Evolutionary conservation across 2,329 filamentous ascomycete genomes (phyloP), one percentile per base, ranked within the genome.

Genomic region (Monosporascus sp.): DNA sequence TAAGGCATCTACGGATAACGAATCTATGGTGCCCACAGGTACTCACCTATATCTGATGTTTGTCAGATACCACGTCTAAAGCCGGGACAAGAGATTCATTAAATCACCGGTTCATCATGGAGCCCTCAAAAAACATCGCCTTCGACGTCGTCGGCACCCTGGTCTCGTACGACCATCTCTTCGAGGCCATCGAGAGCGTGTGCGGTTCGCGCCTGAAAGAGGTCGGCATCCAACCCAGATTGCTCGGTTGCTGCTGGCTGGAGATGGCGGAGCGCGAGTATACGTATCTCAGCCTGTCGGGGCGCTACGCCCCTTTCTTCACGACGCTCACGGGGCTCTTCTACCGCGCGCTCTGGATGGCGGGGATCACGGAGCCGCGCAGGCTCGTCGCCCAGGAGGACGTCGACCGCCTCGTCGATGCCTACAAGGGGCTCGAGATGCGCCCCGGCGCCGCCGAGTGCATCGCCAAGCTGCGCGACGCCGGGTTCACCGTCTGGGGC

Each of bases 121-220:
- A 24, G 24, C 17, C 24, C 43, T 31, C 43, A 17, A 77, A 78
- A 51, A 70, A 79, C 56, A 69, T 78, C 53, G 75, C 78, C 31
- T 79, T 78, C 57, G 76, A 79, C 61, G 72, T 82, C 2, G 79
- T 83, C 45, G 77, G 77, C 48, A 80, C 77, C n/a, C 71, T 70
- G 52, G 74, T 79, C 41, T 73, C 70, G 20, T 78, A 75, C 64
- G 70, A 76, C 17, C 69, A 69, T 48, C 74, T 74, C 59, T 73
- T 71, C 55, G 63, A 70, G 11, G 66, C 67, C 31, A 70, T 81
- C 36, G 69, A 75, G 5, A 49, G 61, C 3, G 67, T 68, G 19
- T 69, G 80, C 7, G 77, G 77, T 36, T 54, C 68, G 4, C 64
- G 68, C 9, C 72, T 81, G 1, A 61, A 60, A 7, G 56, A 64